Percentiles rank a stretch among this genome's conserved stretches.
Evolutionary conservation across 805 yeast genomes (phyloP).

Genomic region (Candida morakotiae): DNA sequence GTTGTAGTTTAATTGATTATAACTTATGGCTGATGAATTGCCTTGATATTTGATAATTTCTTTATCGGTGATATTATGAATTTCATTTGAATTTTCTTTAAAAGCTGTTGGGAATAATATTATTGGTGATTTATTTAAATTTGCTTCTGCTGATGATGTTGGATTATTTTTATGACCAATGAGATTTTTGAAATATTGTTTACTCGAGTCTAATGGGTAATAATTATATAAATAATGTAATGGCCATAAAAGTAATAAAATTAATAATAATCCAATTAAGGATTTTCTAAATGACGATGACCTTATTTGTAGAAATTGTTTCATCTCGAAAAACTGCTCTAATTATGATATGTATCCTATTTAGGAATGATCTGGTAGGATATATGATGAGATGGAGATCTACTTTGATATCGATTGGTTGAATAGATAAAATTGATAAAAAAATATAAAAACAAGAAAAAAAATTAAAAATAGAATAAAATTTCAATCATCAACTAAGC

Average conservation of each 20-base stretch:
- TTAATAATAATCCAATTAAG: not conserved
- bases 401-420: too few relatives aligned
- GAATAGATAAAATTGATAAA: too few relatives aligned
- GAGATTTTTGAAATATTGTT: not conserved
- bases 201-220: not conserved
- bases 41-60: not conserved
- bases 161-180: not conserved
- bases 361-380: too few relatives aligned
- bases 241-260: not conserved
- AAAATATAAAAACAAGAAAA: too few relatives aligned
- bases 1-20: not conserved
- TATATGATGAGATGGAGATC: too few relatives aligned
- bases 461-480: too few relatives aligned
- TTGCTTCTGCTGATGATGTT: not conserved
- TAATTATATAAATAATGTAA: conserved; percentile 1
- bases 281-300: not conserved
- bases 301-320: not conserved
- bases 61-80: not conserved
- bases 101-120: conserved; percentile 1
- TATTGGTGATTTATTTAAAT: not conserved
- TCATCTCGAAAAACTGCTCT: not conserved
- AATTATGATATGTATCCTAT: too few relatives aligned
- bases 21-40: conserved; percentile 1
- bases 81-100: conserved; percentile 1
- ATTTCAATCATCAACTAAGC: too few relatives aligned